Percentiles rank a stretch among this genome's conserved stretches.
These are phyloP conservation scores for Globisporangium takayamanum DNA, from an alignment of 352 stramenopile genomes.

Conservation along the genomic window DNA sequence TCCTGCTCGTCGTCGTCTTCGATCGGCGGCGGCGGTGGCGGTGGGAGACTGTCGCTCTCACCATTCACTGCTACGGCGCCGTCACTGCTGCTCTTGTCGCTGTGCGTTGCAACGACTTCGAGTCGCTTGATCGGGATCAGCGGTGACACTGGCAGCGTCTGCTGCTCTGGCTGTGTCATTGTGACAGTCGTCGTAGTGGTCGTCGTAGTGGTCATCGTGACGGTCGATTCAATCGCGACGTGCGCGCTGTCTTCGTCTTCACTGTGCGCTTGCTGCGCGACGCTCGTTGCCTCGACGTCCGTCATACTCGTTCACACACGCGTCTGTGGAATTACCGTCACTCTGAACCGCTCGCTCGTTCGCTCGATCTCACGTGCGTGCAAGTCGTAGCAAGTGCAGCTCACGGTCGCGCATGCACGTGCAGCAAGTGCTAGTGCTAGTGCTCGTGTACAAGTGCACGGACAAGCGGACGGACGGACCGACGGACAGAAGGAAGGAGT, in stretches of 20 bases:
- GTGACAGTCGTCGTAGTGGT: not conserved
- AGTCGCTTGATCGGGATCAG: conserved; percentile 9
- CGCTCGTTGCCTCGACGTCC: conserved; percentile 7
- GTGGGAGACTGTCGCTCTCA: not conserved
- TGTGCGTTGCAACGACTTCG: not conserved
- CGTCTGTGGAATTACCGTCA: not conserved
- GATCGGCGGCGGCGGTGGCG: conserved; percentile 5
- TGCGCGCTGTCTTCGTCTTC: not conserved
- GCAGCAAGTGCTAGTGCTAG: not conserved
- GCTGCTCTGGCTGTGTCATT: not conserved
- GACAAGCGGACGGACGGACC: not conserved
- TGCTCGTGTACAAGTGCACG: not conserved
- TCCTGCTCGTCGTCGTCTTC: conserved; percentile 4
- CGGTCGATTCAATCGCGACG: not conserved
- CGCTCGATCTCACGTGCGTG: not conserved
- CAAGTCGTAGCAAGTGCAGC: not conserved
- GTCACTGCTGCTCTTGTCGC: not conserved
- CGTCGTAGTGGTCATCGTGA: not conserved
- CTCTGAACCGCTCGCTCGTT: not conserved
- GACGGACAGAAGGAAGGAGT: not conserved
- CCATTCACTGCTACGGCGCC: not conserved
- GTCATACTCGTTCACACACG: conserved; percentile 4
- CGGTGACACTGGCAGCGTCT: conserved; percentile 8
- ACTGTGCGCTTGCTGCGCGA: not conserved
- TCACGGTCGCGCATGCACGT: not conserved